Base-by-base conservation (phyloP, 1,284 basidiomycete species). In the Apiotrichum siamense region DNA sequence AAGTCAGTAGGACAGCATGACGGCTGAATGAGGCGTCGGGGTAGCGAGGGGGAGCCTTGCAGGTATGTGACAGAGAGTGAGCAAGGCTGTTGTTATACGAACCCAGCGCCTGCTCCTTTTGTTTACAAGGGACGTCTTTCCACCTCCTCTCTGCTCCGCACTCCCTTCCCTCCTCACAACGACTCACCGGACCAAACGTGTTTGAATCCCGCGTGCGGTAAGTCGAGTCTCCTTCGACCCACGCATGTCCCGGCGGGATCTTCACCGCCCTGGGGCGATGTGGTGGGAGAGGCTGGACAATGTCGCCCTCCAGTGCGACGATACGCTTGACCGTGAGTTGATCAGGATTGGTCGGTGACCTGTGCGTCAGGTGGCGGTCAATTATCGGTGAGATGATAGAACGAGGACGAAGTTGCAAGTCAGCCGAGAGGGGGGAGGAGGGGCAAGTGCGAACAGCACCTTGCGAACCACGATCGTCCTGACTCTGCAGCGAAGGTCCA, bases 201-300 rank as follows among this genome's bases (percentile, higher is more conserved):
- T 78, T 76, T 21, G 73, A 75, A 59, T 80, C 78, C 29, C 72
- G 45, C 3, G 75, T 73, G 32, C 75, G 43, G 50, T 71, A 76
- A 25, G 64, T 67, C 27, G 76, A 77, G 64, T 80, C 79, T 13
- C 79, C 79, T 63, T 80, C 79, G 42, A 80, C 70, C 78, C 78
- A 80, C 36, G 74, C 77, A 54, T 74, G 70, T 13, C 76, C 75
- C 10, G 67, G 63, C 1, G 73, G 75, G 43, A 76, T 69, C 25
- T 68, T 49, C 4, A 77, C 60, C 0, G 70, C 65, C 12, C 59
- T 62, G 37, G 72, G 69, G 66, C 53, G 23, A 65, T 69, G 2
- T n/a, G 75, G 74, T 0, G 70, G 67, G 1, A 74, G 55, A 0
- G 77, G 75, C 13, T 69, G 53, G 4, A 78, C 76, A 1, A 77